Percentiles rank a stretch among this genome's conserved stretches.
Evolutionary conservation across 441 rosid species (phyloP).

Genomic region (Gossypium trilobum): DNA sequence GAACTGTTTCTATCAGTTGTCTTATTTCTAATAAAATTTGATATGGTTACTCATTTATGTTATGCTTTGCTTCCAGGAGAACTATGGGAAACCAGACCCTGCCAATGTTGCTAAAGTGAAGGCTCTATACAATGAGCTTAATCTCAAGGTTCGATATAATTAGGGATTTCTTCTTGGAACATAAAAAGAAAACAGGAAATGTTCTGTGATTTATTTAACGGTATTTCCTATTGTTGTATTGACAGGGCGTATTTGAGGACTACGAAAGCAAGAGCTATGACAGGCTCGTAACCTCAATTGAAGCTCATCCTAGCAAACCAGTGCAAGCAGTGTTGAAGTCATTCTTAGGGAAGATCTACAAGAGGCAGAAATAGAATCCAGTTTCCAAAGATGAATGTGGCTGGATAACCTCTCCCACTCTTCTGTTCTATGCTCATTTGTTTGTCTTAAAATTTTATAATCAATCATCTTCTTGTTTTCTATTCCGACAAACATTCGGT

Average conservation of each 20-base stretch:
- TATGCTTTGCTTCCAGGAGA: conserved; percentile 39
- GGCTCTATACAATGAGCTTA: conserved; percentile 55
- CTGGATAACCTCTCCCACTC: not conserved
- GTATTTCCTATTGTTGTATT: conserved; percentile 10
- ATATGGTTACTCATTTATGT: conserved; percentile 5
- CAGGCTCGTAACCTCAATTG: conserved; percentile 48
- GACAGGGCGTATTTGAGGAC: conserved; percentile 50
- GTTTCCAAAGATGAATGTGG: not conserved
- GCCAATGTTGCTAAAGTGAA: conserved; percentile 54
- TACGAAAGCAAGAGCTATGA: conserved; percentile 71
- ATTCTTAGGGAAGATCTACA: conserved; percentile 77
- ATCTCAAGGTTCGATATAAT: conserved; percentile 48
- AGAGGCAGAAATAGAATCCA: conserved; percentile 56
- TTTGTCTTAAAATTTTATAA: conserved; percentile 6
- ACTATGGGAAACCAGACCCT: conserved; percentile 66
- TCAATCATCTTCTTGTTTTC: not conserved
- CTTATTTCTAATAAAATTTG: conserved; percentile 6
- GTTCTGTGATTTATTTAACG: not conserved
- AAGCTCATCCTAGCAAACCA: conserved; percentile 58
- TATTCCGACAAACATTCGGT: conserved; percentile 1
- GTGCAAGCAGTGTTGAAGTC: conserved; percentile 78
- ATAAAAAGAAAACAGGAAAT: not conserved
- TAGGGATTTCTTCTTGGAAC: not conserved
- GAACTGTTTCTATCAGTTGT: not conserved
- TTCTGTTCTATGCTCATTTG: not conserved